Conservation (phyloP, 139 green algal species). For the Prasinococcaceae sp. region DNA sequence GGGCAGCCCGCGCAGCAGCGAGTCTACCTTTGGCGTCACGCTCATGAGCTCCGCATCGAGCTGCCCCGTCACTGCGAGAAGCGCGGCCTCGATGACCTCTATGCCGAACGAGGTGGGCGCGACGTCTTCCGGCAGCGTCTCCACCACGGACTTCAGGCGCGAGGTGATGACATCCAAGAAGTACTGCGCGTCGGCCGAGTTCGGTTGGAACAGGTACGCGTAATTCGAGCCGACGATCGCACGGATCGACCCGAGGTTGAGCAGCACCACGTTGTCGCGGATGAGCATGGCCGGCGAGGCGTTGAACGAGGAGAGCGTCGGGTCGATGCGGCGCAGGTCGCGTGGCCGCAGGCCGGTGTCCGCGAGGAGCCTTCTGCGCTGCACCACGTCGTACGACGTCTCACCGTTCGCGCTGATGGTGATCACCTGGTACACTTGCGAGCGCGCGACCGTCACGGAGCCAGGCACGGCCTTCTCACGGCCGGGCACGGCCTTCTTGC, state of each 20-base stretch:
- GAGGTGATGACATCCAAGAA: conserved; percentile 10
- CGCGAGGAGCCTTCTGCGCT: conserved; percentile 64
- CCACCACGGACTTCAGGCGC: conserved; percentile 9
- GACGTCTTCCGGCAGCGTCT: conserved; percentile 12
- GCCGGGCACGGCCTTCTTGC: background rate
- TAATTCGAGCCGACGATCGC: conserved; percentile 62
- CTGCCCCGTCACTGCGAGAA: conserved; percentile 67
- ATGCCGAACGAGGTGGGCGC: conserved; percentile 72
- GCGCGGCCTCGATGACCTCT: conserved; percentile 71
- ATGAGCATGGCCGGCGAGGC: conserved; percentile 10
- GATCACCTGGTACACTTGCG: background rate
- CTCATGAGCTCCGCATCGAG: conserved; percentile 64
- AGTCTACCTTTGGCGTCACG: conserved; percentile 14
- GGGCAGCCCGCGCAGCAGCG: background rate
- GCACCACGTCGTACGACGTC: conserved; percentile 15
- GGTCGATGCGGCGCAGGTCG: conserved; percentile 81
- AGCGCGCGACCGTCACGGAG: background rate
- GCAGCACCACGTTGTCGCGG: conserved; percentile 60
- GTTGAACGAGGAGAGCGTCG: conserved; percentile 34
- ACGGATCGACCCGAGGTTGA: conserved; percentile 68
- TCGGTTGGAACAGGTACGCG: conserved; percentile 75
- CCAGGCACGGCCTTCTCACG: background rate
- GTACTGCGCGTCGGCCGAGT: conserved; percentile 1
- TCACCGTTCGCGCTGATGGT: background rate
- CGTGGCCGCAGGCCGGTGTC: conserved; percentile 67